These are phyloP conservation scores for Naganishia sp. DNA, from an alignment of 1,284 basidiomycete genomes.

Conservation along the genomic window DNA sequence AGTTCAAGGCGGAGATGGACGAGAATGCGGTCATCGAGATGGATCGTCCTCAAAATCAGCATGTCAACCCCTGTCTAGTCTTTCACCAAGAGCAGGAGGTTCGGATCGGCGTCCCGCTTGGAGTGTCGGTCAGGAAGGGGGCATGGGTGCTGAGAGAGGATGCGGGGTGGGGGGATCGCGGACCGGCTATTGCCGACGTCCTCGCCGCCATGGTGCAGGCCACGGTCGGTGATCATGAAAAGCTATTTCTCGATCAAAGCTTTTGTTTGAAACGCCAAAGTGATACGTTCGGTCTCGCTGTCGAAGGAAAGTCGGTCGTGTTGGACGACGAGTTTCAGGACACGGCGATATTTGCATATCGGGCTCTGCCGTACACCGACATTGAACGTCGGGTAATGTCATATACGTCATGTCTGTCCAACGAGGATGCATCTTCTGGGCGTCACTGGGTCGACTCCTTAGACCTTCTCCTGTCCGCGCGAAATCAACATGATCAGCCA, in stretches of 20 bases:
- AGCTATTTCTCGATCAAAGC: not conserved
- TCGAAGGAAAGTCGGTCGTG: not conserved
- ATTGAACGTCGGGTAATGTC: constrained; percentile 6
- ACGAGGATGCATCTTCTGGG: not conserved
- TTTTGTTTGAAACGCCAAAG: constrained; percentile 22
- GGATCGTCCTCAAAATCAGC: not conserved
- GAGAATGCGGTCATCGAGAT: not conserved
- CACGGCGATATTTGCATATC: not conserved
- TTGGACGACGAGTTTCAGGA: constrained; percentile 13
- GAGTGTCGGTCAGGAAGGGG: too few species aligned
- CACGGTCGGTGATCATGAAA: constrained; percentile 10
- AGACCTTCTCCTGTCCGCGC: not conserved
- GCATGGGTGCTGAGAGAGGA: not conserved
- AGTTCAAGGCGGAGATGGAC: not conserved
- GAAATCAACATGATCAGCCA: constrained; percentile 5
- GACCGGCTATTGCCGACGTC: constrained; percentile 1
- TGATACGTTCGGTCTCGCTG: not conserved
- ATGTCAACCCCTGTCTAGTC: not conserved
- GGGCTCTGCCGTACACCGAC: not conserved
- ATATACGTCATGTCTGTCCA: constrained; percentile 5
- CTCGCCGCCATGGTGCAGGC: not conserved
- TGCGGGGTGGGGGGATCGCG: not conserved
- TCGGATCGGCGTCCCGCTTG: not conserved
- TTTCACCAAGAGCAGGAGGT: constrained; percentile 6
- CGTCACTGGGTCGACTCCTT: not conserved